Conservation (phyloP, 202 grass and related monocot genomes). For the Schoenoplectus triqueter region DNA sequence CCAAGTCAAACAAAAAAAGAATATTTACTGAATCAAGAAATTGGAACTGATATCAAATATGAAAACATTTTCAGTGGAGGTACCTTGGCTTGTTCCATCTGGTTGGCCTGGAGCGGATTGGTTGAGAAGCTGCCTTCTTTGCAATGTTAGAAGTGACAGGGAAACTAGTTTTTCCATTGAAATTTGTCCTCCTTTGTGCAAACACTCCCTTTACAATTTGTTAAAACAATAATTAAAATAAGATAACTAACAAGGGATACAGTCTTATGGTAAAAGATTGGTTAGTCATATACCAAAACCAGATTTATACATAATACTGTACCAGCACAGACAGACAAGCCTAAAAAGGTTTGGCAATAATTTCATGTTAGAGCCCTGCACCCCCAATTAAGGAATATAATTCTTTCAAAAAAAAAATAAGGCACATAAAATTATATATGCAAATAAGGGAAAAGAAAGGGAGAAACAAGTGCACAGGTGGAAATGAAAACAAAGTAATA, state of each 20-base stretch:
- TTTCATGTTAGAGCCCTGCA: background rate
- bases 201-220: conserved; percentile 58
- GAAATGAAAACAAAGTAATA: background rate
- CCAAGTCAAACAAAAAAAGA: background rate
- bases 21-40: background rate
- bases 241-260: background rate
- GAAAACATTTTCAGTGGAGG: background rate
- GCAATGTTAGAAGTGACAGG: conserved; percentile 64
- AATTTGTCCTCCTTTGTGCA: conserved; percentile 83
- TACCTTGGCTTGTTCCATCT: conserved; percentile 87
- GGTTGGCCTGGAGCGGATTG: conserved; percentile 48
- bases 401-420: background rate
- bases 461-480: background rate
- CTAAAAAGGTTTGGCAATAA: background rate
- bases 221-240: background rate
- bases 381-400: conserved; percentile 10
- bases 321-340: background rate
- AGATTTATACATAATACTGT: background rate
- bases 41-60: background rate
- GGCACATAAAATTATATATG: background rate
- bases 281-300: background rate
- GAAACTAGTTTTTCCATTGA: conserved; percentile 74
- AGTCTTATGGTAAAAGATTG: background rate
- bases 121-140: conserved; percentile 65
- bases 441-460: conserved; percentile 17